phyloP scores from a whole-genome alignment of 176 grass and related monocot species.

The Saccharum officinarum region DNA sequence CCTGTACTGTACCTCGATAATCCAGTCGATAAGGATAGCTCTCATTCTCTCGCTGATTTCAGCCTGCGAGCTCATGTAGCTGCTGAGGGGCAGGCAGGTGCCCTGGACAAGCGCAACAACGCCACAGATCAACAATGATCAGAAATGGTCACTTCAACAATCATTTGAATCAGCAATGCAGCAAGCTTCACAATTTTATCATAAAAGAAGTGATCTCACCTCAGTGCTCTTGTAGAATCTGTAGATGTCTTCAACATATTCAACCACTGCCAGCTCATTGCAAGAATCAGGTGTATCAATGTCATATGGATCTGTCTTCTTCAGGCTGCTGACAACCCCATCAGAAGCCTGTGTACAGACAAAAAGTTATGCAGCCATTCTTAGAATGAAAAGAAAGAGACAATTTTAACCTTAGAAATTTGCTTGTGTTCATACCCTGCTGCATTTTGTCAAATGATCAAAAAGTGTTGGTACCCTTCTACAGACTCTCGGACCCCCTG shows the following conservation, averaged over 20 bases:
- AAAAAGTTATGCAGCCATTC: background rate
- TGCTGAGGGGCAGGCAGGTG: slow-evolving; percentile 47
- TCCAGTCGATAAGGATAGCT: slow-evolving; percentile 71
- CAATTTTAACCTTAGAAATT: background rate
- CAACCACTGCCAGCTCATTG: slow-evolving; percentile 77
- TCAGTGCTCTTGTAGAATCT: slow-evolving; percentile 70
- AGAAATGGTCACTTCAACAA: background rate
- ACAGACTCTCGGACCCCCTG: background rate
- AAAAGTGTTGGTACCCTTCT: slow-evolving; percentile 33
- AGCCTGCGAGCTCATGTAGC: slow-evolving; percentile 53
- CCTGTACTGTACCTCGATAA: slow-evolving; percentile 69
- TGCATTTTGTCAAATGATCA: slow-evolving; percentile 33
- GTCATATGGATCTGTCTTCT: slow-evolving; percentile 37
- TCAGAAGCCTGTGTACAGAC: slow-evolving; percentile 42
- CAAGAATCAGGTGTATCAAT: slow-evolving; percentile 61
- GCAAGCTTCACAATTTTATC: slow-evolving; percentile 13
- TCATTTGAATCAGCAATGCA: background rate
- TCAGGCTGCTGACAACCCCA: slow-evolving; percentile 31
- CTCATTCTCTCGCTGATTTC: slow-evolving; percentile 71
- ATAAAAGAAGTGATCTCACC: slow-evolving; percentile 47
- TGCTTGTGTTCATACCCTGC: slow-evolving; percentile 38
- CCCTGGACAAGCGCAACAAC: slow-evolving; percentile 44
- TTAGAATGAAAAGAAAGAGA: background rate
- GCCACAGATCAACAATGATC: slow-evolving; percentile 3
- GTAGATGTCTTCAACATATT: slow-evolving; percentile 80